These are phyloP conservation scores for Lunularia cruciata DNA, from an alignment of 225 moss, liverwort and hornwort species.

Conservation along the genomic window DNA sequence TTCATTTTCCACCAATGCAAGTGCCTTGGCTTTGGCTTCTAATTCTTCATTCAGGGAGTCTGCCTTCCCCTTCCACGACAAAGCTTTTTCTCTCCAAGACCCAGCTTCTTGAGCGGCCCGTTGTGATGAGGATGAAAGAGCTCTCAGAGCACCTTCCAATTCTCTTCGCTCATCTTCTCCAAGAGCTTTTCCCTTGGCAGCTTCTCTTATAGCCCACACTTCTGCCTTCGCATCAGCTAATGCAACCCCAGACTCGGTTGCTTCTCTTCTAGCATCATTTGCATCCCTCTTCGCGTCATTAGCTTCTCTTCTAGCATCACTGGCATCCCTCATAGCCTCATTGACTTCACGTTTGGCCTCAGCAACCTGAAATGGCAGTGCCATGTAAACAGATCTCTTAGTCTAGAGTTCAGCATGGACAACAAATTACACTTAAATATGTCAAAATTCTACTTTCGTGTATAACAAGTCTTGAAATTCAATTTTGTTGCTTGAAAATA, in stretches of 20 bases:
- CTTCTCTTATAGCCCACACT: slow-evolving; percentile 44
- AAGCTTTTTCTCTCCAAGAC: slow-evolving; percentile 46
- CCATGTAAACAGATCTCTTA: too few relatives aligned
- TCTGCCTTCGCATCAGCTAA: slow-evolving; percentile 53
- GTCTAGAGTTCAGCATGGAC: too few relatives aligned
- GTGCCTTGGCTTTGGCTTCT: slow-evolving; percentile 31
- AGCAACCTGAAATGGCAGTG: slow-evolving; percentile 40
- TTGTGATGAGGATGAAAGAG: slow-evolving; percentile 43
- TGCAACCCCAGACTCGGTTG: slow-evolving; percentile 40
- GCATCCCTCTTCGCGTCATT: slow-evolving; percentile 37
- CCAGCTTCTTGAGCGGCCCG: slow-evolving; percentile 49
- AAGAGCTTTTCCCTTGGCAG: slow-evolving; percentile 52
- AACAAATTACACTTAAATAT: too few relatives aligned
- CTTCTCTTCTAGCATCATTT: slow-evolving; percentile 52
- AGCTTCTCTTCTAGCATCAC: slow-evolving; percentile 44
- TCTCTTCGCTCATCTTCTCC: slow-evolving; percentile 56
- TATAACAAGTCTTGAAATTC: too few relatives aligned
- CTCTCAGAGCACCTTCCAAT: slow-evolving; percentile 48
- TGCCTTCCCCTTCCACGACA: slow-evolving; percentile 28
- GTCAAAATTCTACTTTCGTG: too few relatives aligned
- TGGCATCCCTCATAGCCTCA: slow-evolving; percentile 38
- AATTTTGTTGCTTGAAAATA: too few relatives aligned
- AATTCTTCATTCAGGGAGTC: slow-evolving; percentile 37
- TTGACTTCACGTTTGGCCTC: slow-evolving; percentile 35
- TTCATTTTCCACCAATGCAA: slow-evolving; percentile 34